Percentiles rank a stretch among this genome's conserved stretches.
These are phyloP conservation scores for Infundibulicybe gibba DNA, from an alignment of 768 basidiomycete species.

Conservation along the genomic window DNA sequence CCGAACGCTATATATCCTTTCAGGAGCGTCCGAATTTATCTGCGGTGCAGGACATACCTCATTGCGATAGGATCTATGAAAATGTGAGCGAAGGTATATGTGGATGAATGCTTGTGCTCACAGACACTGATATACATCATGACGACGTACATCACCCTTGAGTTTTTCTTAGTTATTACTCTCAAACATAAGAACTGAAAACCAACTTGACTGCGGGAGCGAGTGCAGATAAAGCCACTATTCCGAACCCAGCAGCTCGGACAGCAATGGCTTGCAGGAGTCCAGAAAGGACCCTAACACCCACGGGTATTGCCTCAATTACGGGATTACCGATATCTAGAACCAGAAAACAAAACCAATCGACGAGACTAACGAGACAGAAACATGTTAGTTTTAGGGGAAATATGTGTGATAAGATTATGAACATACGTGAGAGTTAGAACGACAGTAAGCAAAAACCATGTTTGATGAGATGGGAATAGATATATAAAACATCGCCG, in stretches of 20 bases:
- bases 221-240: slow-evolving; percentile 67
- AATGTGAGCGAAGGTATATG: not conserved
- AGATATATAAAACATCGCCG: slow-evolving; percentile 88
- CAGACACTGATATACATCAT: slow-evolving; percentile 94
- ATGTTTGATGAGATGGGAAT: slow-evolving; percentile 92
- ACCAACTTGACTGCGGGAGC: slow-evolving; percentile 88
- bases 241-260: slow-evolving; percentile 82
- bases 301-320: slow-evolving; percentile 66
- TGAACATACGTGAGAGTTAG: slow-evolving; percentile 60
- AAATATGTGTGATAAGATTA: not conserved
- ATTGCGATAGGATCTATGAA: slow-evolving; percentile 70
- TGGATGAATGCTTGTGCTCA: slow-evolving; percentile 32
- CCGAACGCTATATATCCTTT: slow-evolving; percentile 56
- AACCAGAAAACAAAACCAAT: slow-evolving; percentile 89
- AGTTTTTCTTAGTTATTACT: too few relatives aligned
- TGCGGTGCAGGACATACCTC: slow-evolving; percentile 42
- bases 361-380: slow-evolving; percentile 50
- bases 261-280: slow-evolving; percentile 79
- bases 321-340: slow-evolving; percentile 79
- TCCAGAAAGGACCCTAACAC: slow-evolving; percentile 68
- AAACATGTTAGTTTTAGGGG: not conserved
- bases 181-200: too few relatives aligned
- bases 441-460: slow-evolving; percentile 78
- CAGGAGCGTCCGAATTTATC: not conserved
- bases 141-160: slow-evolving; percentile 78